phyloP scores from a whole-genome alignment of 352 stramenopile genomes.

The Phytophthora idaei region DNA sequence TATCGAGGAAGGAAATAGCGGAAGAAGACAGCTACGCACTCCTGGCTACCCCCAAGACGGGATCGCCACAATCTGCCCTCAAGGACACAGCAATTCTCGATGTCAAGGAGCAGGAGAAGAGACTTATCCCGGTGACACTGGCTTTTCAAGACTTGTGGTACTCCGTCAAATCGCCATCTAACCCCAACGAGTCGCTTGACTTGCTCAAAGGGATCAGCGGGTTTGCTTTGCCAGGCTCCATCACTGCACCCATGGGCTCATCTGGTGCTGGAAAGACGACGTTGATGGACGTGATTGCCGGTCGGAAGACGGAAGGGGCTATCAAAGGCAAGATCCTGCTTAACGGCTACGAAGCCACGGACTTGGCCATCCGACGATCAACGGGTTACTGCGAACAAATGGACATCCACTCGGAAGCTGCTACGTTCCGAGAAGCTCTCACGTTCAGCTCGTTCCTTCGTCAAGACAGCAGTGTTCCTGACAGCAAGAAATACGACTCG shows the following conservation, averaged over 20 bases:
- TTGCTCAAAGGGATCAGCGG: slow-evolving; percentile 32
- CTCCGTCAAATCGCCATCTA: slow-evolving; percentile 37
- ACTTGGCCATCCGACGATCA: slow-evolving; percentile 42
- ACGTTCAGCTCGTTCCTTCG: slow-evolving; percentile 85
- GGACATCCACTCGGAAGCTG: slow-evolving; percentile 81
- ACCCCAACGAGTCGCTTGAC: slow-evolving; percentile 45
- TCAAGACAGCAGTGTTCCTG: slow-evolving; percentile 31
- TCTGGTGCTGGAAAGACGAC: slow-evolving; percentile 82
- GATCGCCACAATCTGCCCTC: not conserved
- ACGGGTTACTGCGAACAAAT: slow-evolving; percentile 76
- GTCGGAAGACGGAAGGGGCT: slow-evolving; percentile 65
- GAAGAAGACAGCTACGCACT: slow-evolving; percentile 8
- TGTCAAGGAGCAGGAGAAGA: slow-evolving; percentile 18
- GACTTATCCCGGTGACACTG: slow-evolving; percentile 40
- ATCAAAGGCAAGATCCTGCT: slow-evolving; percentile 61
- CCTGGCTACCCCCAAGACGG: slow-evolving; percentile 15
- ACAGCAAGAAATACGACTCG: slow-evolving; percentile 34
- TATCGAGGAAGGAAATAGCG: slow-evolving; percentile 3
- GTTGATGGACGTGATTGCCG: slow-evolving; percentile 91
- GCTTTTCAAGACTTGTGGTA: slow-evolving; percentile 48
- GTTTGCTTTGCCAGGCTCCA: slow-evolving; percentile 43
- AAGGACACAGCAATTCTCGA: slow-evolving; percentile 11
- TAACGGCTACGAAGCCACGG: slow-evolving; percentile 39
- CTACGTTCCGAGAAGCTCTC: slow-evolving; percentile 87
- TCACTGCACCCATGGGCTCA: slow-evolving; percentile 90